These are phyloP conservation scores for Pseudocercospora eumusae DNA, from an alignment of 2,329 filamentous ascomycete genomes.

Conservation along the genomic window DNA sequence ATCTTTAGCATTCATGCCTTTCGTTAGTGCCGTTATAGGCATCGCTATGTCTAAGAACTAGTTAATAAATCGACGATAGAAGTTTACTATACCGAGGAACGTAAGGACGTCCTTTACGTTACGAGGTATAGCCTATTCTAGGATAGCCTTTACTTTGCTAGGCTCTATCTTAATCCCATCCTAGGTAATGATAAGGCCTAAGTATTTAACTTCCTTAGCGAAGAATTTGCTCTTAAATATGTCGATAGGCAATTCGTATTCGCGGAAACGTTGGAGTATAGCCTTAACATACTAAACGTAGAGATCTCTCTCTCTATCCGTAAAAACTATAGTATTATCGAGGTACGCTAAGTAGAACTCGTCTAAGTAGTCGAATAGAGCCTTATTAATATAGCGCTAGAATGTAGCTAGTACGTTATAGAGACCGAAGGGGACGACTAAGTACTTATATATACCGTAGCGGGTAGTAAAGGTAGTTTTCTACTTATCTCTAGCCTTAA, in stretches of 20 bases:
- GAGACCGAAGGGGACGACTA: neutral
- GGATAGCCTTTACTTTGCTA: neutral
- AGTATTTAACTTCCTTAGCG: neutral
- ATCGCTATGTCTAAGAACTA: neutral
- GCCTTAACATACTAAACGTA: neutral
- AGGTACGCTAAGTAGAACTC: neutral
- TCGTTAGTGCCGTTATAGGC: neutral
- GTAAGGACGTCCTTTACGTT: neutral
- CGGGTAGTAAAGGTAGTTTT: neutral
- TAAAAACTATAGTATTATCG: neutral
- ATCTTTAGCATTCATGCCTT: neutral
- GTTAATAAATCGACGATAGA: neutral
- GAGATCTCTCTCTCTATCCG: neutral
- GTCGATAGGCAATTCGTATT: neutral
- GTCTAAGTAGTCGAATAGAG: neutral
- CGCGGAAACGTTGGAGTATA: neutral
- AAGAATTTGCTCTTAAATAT: neutral
- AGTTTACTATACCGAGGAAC: slow-evolving; percentile 6
- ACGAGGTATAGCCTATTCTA: neutral
- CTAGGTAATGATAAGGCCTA: neutral
- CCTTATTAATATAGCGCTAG: neutral
- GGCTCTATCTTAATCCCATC: neutral
- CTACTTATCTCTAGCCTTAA: neutral
- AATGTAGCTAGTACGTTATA: neutral
- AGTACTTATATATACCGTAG: neutral